Base-by-base conservation (phyloP, 495 filamentous ascomycete genomes). In the Glutinoglossum americanum region DNA sequence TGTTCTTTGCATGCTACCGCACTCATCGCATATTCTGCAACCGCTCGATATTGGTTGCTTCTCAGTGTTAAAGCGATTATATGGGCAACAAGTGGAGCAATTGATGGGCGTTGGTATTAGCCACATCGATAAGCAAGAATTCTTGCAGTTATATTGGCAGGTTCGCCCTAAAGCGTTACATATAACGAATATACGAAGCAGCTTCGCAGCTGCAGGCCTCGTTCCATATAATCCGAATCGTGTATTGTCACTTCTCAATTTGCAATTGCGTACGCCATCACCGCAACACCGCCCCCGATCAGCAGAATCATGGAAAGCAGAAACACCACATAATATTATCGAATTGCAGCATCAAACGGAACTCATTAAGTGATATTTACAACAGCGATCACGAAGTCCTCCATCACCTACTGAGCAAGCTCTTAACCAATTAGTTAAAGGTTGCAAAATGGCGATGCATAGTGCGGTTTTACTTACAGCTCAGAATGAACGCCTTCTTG, bases 21-120 rank as follows among this genome's bases (percentile, higher is more conserved):
- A 66, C 37, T 61, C 47, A 26, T 65, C 57, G 15, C 63, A 65
- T 60, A 58, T 64, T 9, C 55, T 65, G 7, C 60, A 66, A 57
- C 64, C 64, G 10, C 57, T 64, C 35, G 59, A 66, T 58, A 57
- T 66, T 57, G 57, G 57, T 15, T 64, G 57, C 37, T 64, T 64
- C 49, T 54, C 51, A 33, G 57, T 48, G 10, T 51, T 65, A 41
- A 62, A 65, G 37, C 27, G 26, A 15, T 37, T 55, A 39, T 65
- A 65, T 25, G 39, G 63, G 11, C 21, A 48, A 25, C 25, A 56
- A 48, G 57, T 65, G 25, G 26, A 35, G 11, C 10, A 32, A 33
- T 56, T 60, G 13, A 41, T 53, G n/a, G 41, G 41, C 9, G n/a
- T 45, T 23, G 13, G 41, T 45, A 45, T 45, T 21, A 45, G 41